Percentiles rank a stretch among this genome's conserved stretches.
These are phyloP conservation scores for Verticillium klebahnii DNA, from an alignment of 2,329 filamentous ascomycete genomes.

Conservation along the genomic window DNA sequence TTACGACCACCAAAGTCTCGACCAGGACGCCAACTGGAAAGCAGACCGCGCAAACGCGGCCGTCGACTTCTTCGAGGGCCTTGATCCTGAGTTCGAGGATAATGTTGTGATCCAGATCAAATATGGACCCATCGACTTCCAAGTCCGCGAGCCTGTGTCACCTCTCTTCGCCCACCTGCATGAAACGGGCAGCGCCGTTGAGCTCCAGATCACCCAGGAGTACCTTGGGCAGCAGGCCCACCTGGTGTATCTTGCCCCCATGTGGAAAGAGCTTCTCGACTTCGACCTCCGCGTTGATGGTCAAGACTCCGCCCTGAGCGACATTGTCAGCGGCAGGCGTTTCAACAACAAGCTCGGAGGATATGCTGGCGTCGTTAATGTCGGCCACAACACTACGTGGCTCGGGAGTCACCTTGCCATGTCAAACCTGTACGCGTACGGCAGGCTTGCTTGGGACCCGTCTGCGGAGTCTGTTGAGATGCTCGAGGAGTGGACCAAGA, in stretches of 20 bases:
- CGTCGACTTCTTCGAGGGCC: conserved; percentile 59
- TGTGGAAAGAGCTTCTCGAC: conserved; percentile 65
- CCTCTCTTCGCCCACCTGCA: conserved; percentile 55
- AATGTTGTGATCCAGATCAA: conserved; percentile 72
- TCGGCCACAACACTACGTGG: conserved; percentile 63
- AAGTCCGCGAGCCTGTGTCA: conserved; percentile 62
- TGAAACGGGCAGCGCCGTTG: conserved; percentile 48
- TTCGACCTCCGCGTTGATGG: conserved; percentile 62
- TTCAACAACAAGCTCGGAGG: conserved; percentile 55
- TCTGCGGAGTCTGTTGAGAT: conserved; percentile 40
- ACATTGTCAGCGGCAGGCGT: conserved; percentile 56
- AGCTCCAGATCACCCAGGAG: conserved; percentile 64
- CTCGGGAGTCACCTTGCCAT: conserved; percentile 65
- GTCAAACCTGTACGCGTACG: conserved; percentile 69
- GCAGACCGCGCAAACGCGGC: conserved; percentile 66
- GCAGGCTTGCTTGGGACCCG: conserved; percentile 62
- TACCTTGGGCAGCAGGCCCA: conserved; percentile 69
- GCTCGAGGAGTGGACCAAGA: conserved; percentile 60
- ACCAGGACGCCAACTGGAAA: conserved; percentile 47
- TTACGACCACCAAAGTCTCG: conserved; percentile 52
- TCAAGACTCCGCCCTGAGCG: conserved; percentile 48
- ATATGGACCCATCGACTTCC: conserved; percentile 71
- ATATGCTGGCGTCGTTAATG: conserved; percentile 63
- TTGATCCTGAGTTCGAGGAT: conserved; percentile 63
- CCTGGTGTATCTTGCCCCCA: conserved; percentile 61